Percentiles rank a stretch among this genome's conserved stretches.
Evolutionary conservation across 1,139 yeast genomes (phyloP).

Genomic region (Arxiozyma bovina): DNA sequence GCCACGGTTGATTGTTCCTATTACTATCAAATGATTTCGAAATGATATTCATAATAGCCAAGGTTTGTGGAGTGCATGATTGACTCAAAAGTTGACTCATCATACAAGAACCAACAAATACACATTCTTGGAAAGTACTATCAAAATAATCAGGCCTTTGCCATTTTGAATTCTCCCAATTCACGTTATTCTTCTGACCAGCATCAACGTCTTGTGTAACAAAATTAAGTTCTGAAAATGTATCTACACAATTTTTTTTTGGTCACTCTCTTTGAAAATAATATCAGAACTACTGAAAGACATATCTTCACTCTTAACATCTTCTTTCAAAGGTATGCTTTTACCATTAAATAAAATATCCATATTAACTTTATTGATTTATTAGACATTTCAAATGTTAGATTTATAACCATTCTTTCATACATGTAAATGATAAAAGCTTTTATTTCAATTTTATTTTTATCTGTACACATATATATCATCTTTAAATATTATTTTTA

Average conservation of each 20-base stretch:
- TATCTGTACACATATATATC: not conserved
- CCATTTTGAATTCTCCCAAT: conserved; percentile 10
- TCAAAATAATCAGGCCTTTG: conserved; percentile 20
- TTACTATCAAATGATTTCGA: conserved; percentile 23
- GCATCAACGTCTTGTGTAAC: not conserved
- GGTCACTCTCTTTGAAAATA: not conserved
- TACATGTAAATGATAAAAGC: too few relatives aligned
- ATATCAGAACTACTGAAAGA: not conserved
- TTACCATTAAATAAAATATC: too few relatives aligned
- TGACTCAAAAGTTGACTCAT: conserved; percentile 34
- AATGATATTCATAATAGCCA: conserved; percentile 31
- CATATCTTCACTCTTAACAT: not conserved
- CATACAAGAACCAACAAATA: conserved; percentile 32
- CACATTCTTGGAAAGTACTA: conserved; percentile 25
- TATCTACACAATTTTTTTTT: not conserved
- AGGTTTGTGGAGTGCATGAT: conserved; percentile 29
- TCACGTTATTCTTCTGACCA: not conserved
- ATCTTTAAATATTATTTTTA: too few relatives aligned
- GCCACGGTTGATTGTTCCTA: conserved; percentile 35
- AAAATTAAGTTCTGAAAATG: not conserved
- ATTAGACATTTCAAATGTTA: not conserved
- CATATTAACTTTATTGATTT: not conserved
- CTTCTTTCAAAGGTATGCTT: not conserved
- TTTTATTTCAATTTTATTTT: too few relatives aligned
- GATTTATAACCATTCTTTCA: too few relatives aligned